Percentiles rank a stretch among this genome's conserved stretches.
These are phyloP conservation scores for Pachysandra terminalis DNA, from an alignment of 164 flowering plant species.

Conservation along the genomic window DNA sequence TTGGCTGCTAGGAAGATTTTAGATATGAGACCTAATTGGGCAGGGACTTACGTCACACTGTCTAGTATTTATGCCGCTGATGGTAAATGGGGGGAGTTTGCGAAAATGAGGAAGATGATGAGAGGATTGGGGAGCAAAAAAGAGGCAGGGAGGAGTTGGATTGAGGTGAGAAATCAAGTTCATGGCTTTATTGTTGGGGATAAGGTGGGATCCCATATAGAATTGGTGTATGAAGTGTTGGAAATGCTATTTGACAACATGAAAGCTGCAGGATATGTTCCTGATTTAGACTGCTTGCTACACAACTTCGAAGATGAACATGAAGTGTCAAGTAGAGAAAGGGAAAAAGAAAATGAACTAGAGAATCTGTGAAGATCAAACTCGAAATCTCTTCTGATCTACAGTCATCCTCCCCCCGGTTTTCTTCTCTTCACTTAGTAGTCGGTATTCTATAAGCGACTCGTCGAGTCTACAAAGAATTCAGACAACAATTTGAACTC, in stretches of 20 bases:
- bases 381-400: too few species aligned
- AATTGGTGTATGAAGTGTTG: background rate
- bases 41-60: background rate
- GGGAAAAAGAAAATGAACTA: background rate
- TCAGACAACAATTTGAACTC: too few species aligned
- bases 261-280: background rate
- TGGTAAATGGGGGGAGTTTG: conserved; percentile 3
- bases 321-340: background rate
- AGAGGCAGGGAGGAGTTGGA: conserved; percentile 5
- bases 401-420: too few species aligned
- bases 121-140: background rate
- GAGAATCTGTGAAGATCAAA: background rate
- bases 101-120: conserved; percentile 2
- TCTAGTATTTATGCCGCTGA: background rate
- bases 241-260: background rate
- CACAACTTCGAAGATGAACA: background rate
- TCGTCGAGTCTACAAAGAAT: too few species aligned
- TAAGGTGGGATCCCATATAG: background rate
- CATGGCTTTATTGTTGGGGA: background rate
- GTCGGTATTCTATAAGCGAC: too few species aligned
- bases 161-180: background rate
- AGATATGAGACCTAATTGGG: background rate
- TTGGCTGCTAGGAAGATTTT: background rate
- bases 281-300: background rate
- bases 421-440: too few species aligned